Evolutionary conservation across 2,329 filamentous ascomycete species (phyloP).

Genomic region (Raffaelea albimanens): DNA sequence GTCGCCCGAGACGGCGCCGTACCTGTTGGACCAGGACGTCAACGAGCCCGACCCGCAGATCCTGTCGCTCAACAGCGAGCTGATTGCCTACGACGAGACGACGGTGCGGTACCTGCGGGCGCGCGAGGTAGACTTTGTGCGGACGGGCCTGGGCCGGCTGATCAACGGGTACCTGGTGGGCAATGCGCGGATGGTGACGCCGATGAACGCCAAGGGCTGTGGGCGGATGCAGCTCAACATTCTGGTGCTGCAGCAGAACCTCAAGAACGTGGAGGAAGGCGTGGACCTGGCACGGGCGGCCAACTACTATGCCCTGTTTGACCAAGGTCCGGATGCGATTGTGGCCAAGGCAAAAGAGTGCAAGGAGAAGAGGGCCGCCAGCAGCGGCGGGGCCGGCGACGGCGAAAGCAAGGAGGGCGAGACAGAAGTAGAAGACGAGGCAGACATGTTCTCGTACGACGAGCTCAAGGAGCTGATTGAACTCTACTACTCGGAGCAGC

Average conservation of each 20-base stretch:
- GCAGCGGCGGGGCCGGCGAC: background rate
- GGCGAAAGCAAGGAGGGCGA: no score
- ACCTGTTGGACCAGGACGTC: slow-evolving; percentile 61
- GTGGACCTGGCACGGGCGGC: slow-evolving; percentile 55
- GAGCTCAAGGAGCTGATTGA: slow-evolving; percentile 58
- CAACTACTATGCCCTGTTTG: slow-evolving; percentile 62
- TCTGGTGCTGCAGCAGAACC: slow-evolving; percentile 87
- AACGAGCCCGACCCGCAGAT: slow-evolving; percentile 72
- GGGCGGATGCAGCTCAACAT: slow-evolving; percentile 90
- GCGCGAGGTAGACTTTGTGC: slow-evolving; percentile 65
- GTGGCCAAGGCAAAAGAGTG: slow-evolving; percentile 50
- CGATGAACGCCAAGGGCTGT: slow-evolving; percentile 77
- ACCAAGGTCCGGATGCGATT: slow-evolving; percentile 54
- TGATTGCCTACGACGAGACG: slow-evolving; percentile 83
- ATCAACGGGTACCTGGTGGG: slow-evolving; percentile 72
- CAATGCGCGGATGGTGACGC: slow-evolving; percentile 59
- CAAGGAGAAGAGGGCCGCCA: slow-evolving; percentile 17
- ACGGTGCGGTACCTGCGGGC: slow-evolving; percentile 62
- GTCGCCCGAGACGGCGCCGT: slow-evolving; percentile 51
- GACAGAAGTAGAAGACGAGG: slow-evolving; percentile 8
- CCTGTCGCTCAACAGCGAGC: slow-evolving; percentile 70
- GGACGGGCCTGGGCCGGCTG: slow-evolving; percentile 64
- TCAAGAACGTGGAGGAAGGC: slow-evolving; percentile 79
- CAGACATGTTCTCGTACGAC: slow-evolving; percentile 49
- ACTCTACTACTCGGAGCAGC: slow-evolving; percentile 57